phyloP scores from a whole-genome alignment of 108 stramenopile species.

The Aureococcus anophagefferens region DNA sequence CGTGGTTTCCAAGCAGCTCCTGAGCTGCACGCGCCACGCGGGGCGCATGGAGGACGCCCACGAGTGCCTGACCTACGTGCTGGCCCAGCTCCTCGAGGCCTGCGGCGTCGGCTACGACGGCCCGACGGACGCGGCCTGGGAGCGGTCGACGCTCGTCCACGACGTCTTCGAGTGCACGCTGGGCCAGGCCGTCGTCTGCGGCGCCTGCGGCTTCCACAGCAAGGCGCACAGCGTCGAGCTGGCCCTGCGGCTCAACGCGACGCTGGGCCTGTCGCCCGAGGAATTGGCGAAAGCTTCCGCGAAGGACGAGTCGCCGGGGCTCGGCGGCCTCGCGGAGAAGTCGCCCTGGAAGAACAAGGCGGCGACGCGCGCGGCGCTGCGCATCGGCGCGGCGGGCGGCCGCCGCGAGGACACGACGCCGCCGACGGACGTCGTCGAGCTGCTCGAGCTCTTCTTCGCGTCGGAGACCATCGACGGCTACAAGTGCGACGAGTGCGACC shows the following conservation, averaged over 20 bases:
- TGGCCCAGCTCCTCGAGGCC: constrained; percentile 25
- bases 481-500: not conserved
- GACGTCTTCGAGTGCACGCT: not conserved
- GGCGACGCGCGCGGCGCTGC: not conserved
- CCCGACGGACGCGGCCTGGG: not conserved
- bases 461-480: not conserved
- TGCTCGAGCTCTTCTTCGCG: not conserved
- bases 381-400: not conserved
- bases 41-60: constrained; percentile 49
- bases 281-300: too few relatives aligned
- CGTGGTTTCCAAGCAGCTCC: not conserved
- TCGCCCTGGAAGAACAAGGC: not conserved
- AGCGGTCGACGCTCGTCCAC: not conserved
- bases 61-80: constrained; percentile 56
- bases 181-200: not conserved
- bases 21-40: constrained; percentile 45
- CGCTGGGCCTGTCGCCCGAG: not conserved
- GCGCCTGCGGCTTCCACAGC: not conserved
- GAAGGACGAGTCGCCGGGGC: not conserved
- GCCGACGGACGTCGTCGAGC: not conserved
- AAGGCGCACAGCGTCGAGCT: not conserved
- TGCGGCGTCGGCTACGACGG: not conserved
- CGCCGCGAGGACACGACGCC: not conserved
- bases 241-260: not conserved
- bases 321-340: too few relatives aligned